Evolutionary conservation across 441 rosid genomes (phyloP).

Genomic region (Eruca vesicaria): DNA sequence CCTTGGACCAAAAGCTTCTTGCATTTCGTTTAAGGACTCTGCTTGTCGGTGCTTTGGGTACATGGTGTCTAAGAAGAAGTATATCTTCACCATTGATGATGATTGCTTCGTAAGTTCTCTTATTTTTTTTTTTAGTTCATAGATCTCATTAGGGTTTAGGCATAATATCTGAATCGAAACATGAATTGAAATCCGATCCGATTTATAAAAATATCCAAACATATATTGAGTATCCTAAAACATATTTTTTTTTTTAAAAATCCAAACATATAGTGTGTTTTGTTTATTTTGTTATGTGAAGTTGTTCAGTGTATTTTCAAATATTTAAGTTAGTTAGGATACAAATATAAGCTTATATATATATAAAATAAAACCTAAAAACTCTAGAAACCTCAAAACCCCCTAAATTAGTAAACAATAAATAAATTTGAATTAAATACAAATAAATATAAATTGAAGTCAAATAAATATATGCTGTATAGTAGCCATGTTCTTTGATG

Average conservation of each 20-base stretch:
- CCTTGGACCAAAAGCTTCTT: constrained; percentile 89
- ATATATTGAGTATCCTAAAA: no score
- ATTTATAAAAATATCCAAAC: no score
- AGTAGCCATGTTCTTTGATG: neutral
- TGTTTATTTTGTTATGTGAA: neutral
- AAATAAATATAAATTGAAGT: neutral
- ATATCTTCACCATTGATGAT: constrained; percentile 90
- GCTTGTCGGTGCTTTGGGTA: constrained; percentile 97
- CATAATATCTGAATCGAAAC: neutral
- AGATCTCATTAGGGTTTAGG: neutral
- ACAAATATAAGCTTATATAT: neutral
- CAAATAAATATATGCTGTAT: neutral
- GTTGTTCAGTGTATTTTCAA: neutral
- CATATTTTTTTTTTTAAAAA: neutral
- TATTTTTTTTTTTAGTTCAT: neutral
- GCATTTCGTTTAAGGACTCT: constrained; percentile 96
- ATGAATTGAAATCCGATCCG: neutral
- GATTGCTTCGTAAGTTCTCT: constrained; percentile 80
- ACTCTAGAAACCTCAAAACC: neutral
- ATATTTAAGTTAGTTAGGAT: neutral
- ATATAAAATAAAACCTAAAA: neutral
- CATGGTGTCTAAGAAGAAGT: constrained; percentile 96
- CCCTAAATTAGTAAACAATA: no score
- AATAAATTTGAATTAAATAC: neutral
- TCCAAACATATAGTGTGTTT: neutral